Conservation (phyloP, 2,329 filamentous ascomycete genomes). For the Blastomyces silverae region DNA sequence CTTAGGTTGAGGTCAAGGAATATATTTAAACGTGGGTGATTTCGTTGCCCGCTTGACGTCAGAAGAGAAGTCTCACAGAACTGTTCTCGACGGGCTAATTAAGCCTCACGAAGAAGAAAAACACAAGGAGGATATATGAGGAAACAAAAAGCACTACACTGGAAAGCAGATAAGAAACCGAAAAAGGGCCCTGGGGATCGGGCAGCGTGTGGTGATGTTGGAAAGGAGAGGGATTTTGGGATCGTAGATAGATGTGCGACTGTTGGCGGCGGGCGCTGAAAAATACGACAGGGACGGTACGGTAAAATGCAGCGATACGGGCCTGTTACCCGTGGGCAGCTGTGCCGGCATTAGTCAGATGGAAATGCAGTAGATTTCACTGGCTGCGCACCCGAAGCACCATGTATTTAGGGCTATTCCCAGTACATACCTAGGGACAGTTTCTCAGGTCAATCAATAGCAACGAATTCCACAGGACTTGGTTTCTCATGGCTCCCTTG, state of each 20-base stretch:
- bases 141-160: conserved; percentile 15
- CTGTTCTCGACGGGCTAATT: neutral
- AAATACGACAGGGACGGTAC: neutral
- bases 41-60: neutral
- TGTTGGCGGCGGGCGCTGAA: neutral
- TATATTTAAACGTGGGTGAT: neutral
- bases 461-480: neutral
- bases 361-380: neutral
- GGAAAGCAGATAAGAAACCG: neutral
- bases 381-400: neutral
- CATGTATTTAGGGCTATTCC: too few relatives aligned
- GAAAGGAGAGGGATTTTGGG: conserved; percentile 2
- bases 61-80: neutral
- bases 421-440: too few relatives aligned
- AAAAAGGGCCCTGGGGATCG: neutral
- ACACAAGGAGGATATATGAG: conserved; percentile 10
- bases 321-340: too few relatives aligned
- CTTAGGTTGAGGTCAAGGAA: neutral
- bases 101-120: conserved; percentile 10
- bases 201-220: neutral
- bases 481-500: neutral
- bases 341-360: neutral
- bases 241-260: conserved; percentile 6
- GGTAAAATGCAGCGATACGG: neutral
- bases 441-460: neutral